Evolutionary conservation across 1,284 basidiomycete species (phyloP), one percentile per base, ranked within the genome.

Genomic region (Pascua sp.): DNA sequence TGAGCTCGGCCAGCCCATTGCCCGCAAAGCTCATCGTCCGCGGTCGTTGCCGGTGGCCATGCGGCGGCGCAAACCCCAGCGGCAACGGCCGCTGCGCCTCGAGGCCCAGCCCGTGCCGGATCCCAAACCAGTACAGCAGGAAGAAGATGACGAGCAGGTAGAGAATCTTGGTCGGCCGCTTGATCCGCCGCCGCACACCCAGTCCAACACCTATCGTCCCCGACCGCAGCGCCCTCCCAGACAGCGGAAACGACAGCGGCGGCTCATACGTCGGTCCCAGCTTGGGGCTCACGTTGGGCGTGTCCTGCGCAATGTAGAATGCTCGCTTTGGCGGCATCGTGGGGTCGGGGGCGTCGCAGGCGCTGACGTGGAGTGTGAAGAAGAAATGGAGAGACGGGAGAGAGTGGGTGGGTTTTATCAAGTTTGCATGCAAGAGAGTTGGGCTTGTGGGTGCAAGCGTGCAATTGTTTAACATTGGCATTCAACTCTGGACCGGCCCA

Each of bases 121-220:
- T 67, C 9, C 73, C 74, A 59, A 73, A 76, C 72, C 73, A 77
- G 55, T 77, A 77, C 9, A 77, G 67, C 10, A 68, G 53, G 49
- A 68, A 67, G 64, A 77, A 68, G 53, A 76, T 68, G 49, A 68
- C 64, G 40, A 73, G 18, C 48, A 77, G 66, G 53, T 73, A 77
- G 41, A 77, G 52, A 53, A 77, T 75, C 62, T 77, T 75, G 13
- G 65, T 67, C 11, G 76, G 76, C 42, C 68, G 62, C 16, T 68
- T 53, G 47, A 75, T 72, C 1, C 65, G 65, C 11, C 73, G 66
- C 8, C 70, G 71, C n/a, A 72, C 50, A 44, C 49, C 42, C 37
- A 63, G 49, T 8, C 70, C 70, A 13, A 72, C 50, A 44, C 49
- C 42, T 24, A 63, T 52, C 5, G n/a, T 46, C 8, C 51, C 44